These are phyloP conservation scores for Phyllosticta ampelicida DNA, from an alignment of 2,329 filamentous ascomycete genomes.

Conservation along the genomic window DNA sequence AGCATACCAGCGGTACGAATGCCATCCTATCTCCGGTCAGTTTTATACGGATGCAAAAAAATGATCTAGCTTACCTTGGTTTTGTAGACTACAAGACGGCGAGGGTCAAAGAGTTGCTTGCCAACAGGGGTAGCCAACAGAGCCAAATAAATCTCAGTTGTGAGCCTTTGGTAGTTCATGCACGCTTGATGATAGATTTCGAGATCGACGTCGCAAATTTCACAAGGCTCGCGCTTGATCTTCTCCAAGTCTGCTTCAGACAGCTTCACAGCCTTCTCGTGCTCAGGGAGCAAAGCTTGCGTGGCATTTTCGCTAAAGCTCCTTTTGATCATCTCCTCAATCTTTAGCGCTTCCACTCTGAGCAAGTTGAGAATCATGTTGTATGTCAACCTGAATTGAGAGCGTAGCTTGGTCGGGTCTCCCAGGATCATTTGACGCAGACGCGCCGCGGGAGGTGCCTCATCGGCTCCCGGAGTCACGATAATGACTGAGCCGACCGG, in stretches of 20 bases:
- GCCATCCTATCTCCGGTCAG: slow-evolving; percentile 47
- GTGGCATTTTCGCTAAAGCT: slow-evolving; percentile 98
- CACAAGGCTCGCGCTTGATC: slow-evolving; percentile 75
- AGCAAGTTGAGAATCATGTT: slow-evolving; percentile 98
- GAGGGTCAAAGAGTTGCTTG: slow-evolving; percentile 63
- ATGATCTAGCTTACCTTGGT: slow-evolving; percentile 31
- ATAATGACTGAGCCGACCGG: slow-evolving; percentile 91
- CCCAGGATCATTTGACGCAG: slow-evolving; percentile 91
- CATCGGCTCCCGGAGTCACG: slow-evolving; percentile 67
- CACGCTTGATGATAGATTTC: slow-evolving; percentile 72
- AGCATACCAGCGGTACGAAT: slow-evolving; percentile 74
- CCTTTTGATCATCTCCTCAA: slow-evolving; percentile 99
- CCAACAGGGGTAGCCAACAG: slow-evolving; percentile 74
- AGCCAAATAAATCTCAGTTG: slow-evolving; percentile 65
- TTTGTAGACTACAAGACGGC: slow-evolving; percentile 73
- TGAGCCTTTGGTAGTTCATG: slow-evolving; percentile 70
- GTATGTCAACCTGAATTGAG: slow-evolving; percentile 94
- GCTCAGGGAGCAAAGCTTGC: slow-evolving; percentile 84
- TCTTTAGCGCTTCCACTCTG: slow-evolving; percentile 91
- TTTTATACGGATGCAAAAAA: neutral
- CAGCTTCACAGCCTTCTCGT: slow-evolving; percentile 86
- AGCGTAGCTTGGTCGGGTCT: slow-evolving; percentile 86
- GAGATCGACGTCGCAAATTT: slow-evolving; percentile 69
- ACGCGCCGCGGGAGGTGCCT: slow-evolving; percentile 75
- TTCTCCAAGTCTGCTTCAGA: slow-evolving; percentile 87